phyloP scores from a whole-genome alignment of 371 early-diverging fungal species.

The Fennellomyces sp. region DNA sequence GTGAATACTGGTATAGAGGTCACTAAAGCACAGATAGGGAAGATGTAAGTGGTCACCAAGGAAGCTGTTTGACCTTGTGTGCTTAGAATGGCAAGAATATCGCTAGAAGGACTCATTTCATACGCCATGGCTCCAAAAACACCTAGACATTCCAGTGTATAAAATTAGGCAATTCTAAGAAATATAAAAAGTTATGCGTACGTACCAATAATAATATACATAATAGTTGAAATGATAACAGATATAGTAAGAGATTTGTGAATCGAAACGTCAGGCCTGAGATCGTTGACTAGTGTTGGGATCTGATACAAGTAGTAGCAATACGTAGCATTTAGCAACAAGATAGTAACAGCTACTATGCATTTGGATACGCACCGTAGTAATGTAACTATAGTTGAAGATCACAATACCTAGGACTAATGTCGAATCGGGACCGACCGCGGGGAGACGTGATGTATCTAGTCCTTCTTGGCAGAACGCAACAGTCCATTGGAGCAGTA shows the following conservation, averaged over 20 bases:
- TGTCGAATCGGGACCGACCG: slow-evolving; percentile 44
- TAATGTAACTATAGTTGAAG: slow-evolving; percentile 66
- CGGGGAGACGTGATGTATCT: slow-evolving; percentile 45
- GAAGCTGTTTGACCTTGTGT: slow-evolving; percentile 47
- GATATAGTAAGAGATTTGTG: slow-evolving; percentile 55
- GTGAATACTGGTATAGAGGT: slow-evolving; percentile 80
- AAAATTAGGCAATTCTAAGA: background rate
- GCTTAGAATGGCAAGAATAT: slow-evolving; percentile 50
- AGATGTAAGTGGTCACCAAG: slow-evolving; percentile 65
- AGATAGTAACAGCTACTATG: background rate
- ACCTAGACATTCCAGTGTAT: slow-evolving; percentile 27
- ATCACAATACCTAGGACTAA: slow-evolving; percentile 62
- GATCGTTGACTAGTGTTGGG: slow-evolving; percentile 66
- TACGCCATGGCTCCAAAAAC: slow-evolving; percentile 62
- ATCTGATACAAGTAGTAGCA: slow-evolving; percentile 22
- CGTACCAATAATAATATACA: slow-evolving; percentile 50
- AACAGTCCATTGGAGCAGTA: slow-evolving; percentile 59
- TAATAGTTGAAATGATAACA: slow-evolving; percentile 47
- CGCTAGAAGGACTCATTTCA: slow-evolving; percentile 49
- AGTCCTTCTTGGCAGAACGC: slow-evolving; percentile 57
- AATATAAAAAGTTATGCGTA: background rate
- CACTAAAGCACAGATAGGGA: slow-evolving; percentile 72
- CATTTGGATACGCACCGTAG: slow-evolving; percentile 34
- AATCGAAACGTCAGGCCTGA: slow-evolving; percentile 54
- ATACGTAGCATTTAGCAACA: background rate